Percentiles rank a stretch among this genome's conserved stretches.
phyloP scores from a whole-genome alignment of 1,284 basidiomycete genomes.

The Heterobasidion occidentale region DNA sequence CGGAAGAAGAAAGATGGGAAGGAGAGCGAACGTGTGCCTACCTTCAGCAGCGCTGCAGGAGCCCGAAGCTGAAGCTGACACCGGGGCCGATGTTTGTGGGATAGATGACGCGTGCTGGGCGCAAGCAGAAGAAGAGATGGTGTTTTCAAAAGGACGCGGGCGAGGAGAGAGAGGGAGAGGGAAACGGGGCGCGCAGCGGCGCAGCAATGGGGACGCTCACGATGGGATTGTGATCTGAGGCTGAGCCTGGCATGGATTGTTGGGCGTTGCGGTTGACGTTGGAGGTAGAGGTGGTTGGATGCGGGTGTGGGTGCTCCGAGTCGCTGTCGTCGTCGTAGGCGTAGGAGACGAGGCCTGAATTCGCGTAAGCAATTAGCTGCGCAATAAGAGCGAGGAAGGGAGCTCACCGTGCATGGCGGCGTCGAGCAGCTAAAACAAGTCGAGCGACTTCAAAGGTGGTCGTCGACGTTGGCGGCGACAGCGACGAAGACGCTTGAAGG shows the following conservation, averaged over 20 bases:
- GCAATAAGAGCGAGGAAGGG: no score
- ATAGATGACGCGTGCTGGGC: background rate
- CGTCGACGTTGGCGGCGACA: no score
- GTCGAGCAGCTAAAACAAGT: no score
- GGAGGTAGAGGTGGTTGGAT: constrained; percentile 13
- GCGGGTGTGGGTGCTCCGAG: constrained; percentile 30
- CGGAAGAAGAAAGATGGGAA: no score
- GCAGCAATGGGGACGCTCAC: constrained; percentile 51
- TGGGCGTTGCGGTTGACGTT: constrained; percentile 4
- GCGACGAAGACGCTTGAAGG: no score
- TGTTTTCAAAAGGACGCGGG: constrained; percentile 36
- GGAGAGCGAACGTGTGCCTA: no score
- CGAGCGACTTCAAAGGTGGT: no score
- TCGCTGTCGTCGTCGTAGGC: constrained; percentile 59
- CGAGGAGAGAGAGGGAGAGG: constrained; percentile 53
- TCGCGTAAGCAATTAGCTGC: no score
- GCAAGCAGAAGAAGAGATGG: background rate
- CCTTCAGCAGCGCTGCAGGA: no score
- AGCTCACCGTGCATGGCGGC: no score
- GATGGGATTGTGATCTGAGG: constrained; percentile 25
- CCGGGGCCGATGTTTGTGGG: background rate
- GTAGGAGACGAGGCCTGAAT: constrained; percentile 54
- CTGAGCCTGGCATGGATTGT: background rate
- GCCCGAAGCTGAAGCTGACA: background rate
- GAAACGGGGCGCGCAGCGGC: constrained; percentile 41